Conservation (phyloP, 2,329 filamentous ascomycete species). For the Lasiodiplodia hormozganensis region DNA sequence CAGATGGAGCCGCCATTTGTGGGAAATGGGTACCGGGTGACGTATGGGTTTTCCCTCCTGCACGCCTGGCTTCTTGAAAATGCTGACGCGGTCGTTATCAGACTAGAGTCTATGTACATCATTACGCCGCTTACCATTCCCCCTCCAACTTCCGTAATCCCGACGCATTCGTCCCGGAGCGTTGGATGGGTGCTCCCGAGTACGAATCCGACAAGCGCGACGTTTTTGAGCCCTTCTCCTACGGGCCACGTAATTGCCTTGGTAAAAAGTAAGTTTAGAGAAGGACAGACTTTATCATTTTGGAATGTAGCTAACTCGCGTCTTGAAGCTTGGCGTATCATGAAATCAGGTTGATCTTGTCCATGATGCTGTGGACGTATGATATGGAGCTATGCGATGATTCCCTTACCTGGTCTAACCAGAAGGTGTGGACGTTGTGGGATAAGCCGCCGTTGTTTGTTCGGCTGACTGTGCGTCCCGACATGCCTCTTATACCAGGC, state of each 20-base stretch:
- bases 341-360: slow-evolving; percentile 50
- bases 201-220: slow-evolving; percentile 42
- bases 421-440: slow-evolving; percentile 47
- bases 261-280: slow-evolving; percentile 42
- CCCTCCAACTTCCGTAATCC: slow-evolving; percentile 45
- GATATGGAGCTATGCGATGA: slow-evolving; percentile 44
- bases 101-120: slow-evolving; percentile 24
- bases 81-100: background rate
- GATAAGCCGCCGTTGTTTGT: slow-evolving; percentile 44
- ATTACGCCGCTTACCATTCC: slow-evolving; percentile 28
- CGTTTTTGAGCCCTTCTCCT: slow-evolving; percentile 53
- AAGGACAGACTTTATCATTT: background rate
- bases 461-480: slow-evolving; percentile 29
- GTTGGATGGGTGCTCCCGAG: slow-evolving; percentile 45
- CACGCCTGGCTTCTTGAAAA: too few relatives aligned
- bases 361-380: slow-evolving; percentile 47
- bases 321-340: slow-evolving; percentile 44
- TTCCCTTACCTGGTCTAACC: slow-evolving; percentile 40
- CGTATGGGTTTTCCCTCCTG: slow-evolving; percentile 28
- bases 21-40: slow-evolving; percentile 45
- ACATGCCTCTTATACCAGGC: too few relatives aligned
- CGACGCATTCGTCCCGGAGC: slow-evolving; percentile 48
- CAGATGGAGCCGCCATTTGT: slow-evolving; percentile 45
- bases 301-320: slow-evolving; percentile 4
- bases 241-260: slow-evolving; percentile 50